Base-by-base conservation (phyloP, 495 filamentous ascomycete species). In the Lasiosphaeria ovina region DNA sequence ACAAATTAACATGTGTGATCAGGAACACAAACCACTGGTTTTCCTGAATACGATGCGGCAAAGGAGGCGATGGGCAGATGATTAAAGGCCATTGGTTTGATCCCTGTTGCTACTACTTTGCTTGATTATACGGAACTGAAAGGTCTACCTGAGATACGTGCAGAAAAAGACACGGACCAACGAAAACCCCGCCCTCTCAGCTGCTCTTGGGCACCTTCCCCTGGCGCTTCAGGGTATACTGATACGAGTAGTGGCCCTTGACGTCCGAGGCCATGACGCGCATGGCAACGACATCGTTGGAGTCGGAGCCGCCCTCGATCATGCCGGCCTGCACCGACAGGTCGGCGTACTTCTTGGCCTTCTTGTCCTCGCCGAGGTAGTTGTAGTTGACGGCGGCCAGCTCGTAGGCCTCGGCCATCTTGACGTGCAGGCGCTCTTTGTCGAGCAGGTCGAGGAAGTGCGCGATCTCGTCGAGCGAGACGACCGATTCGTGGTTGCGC, bases 321-420 rank as follows among this genome's bases (percentile, higher is more conserved):
- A 64, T 63, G 33, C 62, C 65, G 11, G 69, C 69, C 48, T 74
- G 67, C 34, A 71, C 57, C 24, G 71, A 66, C 44, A 66, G 45
- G 16, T 66, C 57, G 14, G 69, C 71, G 47, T 69, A 67, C 60
- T 66, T 66, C 54, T 64, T 65, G 0, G 71, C 69, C 61, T 58
- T 54, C 34, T 33, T 56, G 16, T 65, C 62, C n/a, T 60, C 31
- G 3, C 71, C 71, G 0, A 74, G 44, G 17, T 70, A 67, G 55
- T 75, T 75, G 55, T 74, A 77, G 55, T 77, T 77, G n/a, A 70
- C 49, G 50, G 74, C 74, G 7, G 73, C 74, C 40, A 73, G 50
- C 60, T 72, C 69, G 55, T 75, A 75, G 6, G 69, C 64, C 36
- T 72, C 72, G 4, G 67, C 59, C n/a, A 74, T 42, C 49, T 60